phyloP scores from a whole-genome alignment of 768 basidiomycete genomes.

The Hirschioporus abietinus region DNA sequence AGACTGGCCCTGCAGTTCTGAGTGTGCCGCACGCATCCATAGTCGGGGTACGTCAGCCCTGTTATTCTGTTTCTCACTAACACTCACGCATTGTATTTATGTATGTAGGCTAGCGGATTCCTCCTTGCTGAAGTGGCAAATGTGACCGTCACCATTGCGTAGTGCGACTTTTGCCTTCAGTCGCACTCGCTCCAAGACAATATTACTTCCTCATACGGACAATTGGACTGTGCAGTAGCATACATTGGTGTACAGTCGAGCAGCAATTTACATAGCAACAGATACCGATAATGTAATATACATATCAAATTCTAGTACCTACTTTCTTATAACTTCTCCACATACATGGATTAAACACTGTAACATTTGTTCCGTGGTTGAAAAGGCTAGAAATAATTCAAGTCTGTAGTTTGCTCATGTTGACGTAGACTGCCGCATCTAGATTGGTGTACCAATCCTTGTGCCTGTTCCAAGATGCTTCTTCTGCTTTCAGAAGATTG shows the following conservation, averaged over 20 bases:
- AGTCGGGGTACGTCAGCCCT: not conserved
- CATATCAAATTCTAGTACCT: not conserved
- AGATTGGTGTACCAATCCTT: constrained; percentile 18
- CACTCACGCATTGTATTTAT: not conserved
- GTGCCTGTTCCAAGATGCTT: constrained; percentile 37
- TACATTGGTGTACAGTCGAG: not conserved
- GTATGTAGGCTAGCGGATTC: not conserved
- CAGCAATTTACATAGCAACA: not conserved
- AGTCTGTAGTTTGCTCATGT: not conserved
- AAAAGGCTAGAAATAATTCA: no score
- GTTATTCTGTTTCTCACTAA: not conserved
- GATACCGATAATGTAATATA: not conserved
- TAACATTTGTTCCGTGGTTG: no score
- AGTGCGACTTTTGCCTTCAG: not conserved
- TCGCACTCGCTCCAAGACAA: no score
- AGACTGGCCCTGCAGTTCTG: not conserved
- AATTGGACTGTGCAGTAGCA: not conserved
- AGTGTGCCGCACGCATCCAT: constrained; percentile 2
- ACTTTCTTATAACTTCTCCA: no score
- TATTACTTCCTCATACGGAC: not conserved
- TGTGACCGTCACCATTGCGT: not conserved
- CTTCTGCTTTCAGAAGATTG: constrained; percentile 33
- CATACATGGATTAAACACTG: no score
- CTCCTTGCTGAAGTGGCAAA: constrained; percentile 3
- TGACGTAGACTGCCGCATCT: not conserved